phyloP scores from a whole-genome alignment of 345 rosid genomes.

The Sonneratia alba region DNA sequence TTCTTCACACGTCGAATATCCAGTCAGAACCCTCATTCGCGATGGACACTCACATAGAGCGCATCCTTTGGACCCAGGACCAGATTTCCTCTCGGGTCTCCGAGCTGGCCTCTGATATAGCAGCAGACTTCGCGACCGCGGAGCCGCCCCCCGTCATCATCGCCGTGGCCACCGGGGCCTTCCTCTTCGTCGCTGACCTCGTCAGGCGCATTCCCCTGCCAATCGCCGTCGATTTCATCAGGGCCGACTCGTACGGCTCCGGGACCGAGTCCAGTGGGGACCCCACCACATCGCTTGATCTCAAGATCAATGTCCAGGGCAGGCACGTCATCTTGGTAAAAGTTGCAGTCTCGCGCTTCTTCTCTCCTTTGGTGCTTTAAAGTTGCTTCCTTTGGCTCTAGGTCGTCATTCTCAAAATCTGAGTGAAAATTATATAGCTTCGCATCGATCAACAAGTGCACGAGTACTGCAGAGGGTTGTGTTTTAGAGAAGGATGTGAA shows the following conservation, averaged over 20 bases:
- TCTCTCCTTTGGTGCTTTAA: not conserved
- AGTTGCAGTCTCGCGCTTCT: not conserved
- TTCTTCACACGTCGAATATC: not conserved
- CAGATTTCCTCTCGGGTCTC: conserved; percentile 48
- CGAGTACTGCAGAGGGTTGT: not conserved
- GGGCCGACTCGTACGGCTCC: conserved; percentile 72
- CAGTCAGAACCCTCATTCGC: not conserved
- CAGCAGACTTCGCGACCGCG: conserved; percentile 33
- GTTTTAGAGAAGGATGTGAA: not conserved
- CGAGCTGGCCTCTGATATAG: conserved; percentile 49
- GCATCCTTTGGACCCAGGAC: conserved; percentile 39
- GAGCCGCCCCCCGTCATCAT: conserved; percentile 49
- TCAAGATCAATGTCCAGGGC: conserved; percentile 51
- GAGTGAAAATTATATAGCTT: not conserved
- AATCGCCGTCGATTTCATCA: conserved; percentile 48
- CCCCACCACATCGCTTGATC: conserved; percentile 54
- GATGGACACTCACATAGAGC: conserved; percentile 57
- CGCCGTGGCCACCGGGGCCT: conserved; percentile 84
- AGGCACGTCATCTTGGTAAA: conserved; percentile 69
- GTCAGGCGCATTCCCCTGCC: conserved; percentile 51
- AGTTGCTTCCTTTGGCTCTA: not conserved
- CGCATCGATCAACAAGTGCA: not conserved
- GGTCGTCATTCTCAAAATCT: not conserved
- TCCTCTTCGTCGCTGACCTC: conserved; percentile 75
- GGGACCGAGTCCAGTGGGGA: conserved; percentile 47